Evolutionary conservation across 495 filamentous ascomycete species (phyloP).

Genomic region (Penicillium flavigenum): DNA sequence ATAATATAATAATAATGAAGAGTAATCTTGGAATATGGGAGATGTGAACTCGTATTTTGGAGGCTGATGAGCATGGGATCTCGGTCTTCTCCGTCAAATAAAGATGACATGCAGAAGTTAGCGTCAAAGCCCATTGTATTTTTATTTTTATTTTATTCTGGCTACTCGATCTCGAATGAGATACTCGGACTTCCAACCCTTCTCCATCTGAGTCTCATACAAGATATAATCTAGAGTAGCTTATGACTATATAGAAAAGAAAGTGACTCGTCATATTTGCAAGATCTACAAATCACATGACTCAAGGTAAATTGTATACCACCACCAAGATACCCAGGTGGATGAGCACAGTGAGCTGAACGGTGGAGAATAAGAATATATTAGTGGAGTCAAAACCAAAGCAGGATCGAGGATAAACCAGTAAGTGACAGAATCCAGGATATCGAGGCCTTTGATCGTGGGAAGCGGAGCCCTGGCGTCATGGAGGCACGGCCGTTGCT

Average conservation of each 20-base stretch:
- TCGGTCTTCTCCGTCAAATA: slow-evolving; percentile 2
- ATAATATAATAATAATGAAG: too few species aligned
- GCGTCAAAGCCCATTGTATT: background rate
- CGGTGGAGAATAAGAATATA: slow-evolving; percentile 27
- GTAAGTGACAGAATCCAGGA: slow-evolving; percentile 19
- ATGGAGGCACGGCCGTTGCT: slow-evolving; percentile 39
- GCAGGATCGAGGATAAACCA: slow-evolving; percentile 24
- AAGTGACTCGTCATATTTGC: background rate
- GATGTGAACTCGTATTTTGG: background rate
- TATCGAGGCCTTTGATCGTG: slow-evolving; percentile 11
- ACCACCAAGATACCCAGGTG: background rate
- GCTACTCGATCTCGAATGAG: background rate
- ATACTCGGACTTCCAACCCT: background rate
- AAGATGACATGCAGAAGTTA: background rate
- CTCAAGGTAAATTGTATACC: background rate
- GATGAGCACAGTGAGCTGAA: slow-evolving; percentile 25
- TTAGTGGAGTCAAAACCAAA: slow-evolving; percentile 20
- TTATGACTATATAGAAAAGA: background rate
- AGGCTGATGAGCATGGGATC: background rate
- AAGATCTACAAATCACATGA: slow-evolving; percentile 21
- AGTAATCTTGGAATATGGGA: too few species aligned
- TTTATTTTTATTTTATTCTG: background rate
- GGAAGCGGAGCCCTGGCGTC: slow-evolving; percentile 34
- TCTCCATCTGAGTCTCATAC: background rate
- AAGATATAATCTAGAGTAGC: background rate